A percentile compares a stretch with the other conserved stretches of the same genome.
These are phyloP conservation scores for Debaryomycetaceae sp. DNA, from an alignment of 1,139 yeast species.

Conservation along the genomic window DNA sequence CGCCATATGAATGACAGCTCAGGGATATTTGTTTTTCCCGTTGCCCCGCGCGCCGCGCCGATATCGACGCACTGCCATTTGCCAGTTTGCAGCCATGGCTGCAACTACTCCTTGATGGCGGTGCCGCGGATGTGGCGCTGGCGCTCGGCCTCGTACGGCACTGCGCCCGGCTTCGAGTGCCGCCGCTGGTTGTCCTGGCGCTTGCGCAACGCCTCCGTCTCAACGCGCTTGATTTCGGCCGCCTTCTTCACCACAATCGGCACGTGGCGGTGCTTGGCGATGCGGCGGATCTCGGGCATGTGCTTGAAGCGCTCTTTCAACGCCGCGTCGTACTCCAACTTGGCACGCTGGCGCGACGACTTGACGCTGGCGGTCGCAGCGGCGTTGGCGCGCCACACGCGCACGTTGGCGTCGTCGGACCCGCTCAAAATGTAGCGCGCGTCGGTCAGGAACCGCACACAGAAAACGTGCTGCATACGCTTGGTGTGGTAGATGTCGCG, in stretches of 20 bases:
- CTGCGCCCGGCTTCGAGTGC: slow-evolving; percentile 67
- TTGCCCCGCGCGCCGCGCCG: slow-evolving; percentile 1
- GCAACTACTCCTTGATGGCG: slow-evolving; percentile 49
- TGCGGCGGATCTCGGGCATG: slow-evolving; percentile 94
- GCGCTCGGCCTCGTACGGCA: slow-evolving; percentile 65
- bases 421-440: slow-evolving; percentile 83
- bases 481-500: slow-evolving; percentile 94
- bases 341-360: slow-evolving; percentile 74
- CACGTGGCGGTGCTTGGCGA: slow-evolving; percentile 85
- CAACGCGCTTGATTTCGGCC: slow-evolving; percentile 74
- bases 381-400: slow-evolving; percentile 89
- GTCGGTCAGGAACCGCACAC: slow-evolving; percentile 82
- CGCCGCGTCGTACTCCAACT: slow-evolving; percentile 86
- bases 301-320: slow-evolving; percentile 88
- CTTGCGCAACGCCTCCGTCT: slow-evolving; percentile 66
- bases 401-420: slow-evolving; percentile 91
- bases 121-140: slow-evolving; percentile 82
- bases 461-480: slow-evolving; percentile 93
- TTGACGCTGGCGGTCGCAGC: slow-evolving; percentile 79
- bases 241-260: slow-evolving; percentile 88
- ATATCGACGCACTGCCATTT: slow-evolving; percentile 4
- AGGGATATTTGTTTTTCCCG: neutral
- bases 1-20: too few species aligned
- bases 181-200: slow-evolving; percentile 80
- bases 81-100: slow-evolving; percentile 1